Evolutionary conservation across 805 yeast species (phyloP).

Genomic region (Yarrowia alimentaria): DNA sequence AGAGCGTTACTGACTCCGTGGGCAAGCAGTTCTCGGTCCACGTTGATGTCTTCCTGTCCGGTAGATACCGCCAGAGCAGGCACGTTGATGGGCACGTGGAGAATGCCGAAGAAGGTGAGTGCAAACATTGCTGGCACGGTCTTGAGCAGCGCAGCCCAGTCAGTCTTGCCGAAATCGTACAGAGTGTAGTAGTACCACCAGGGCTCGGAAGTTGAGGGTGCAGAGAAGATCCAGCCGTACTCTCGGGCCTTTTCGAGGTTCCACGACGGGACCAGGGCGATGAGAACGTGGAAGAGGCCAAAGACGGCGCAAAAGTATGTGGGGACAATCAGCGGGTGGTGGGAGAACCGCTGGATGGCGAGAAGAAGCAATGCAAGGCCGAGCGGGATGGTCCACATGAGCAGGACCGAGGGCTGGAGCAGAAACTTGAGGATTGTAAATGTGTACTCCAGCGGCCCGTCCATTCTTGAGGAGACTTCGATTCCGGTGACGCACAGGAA

Average conservation of each 20-base stretch:
- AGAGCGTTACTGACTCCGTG: slow-evolving; percentile 89
- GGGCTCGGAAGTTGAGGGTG: slow-evolving; percentile 63
- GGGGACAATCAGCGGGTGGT: slow-evolving; percentile 77
- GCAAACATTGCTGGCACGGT: slow-evolving; percentile 94
- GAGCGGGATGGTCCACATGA: slow-evolving; percentile 73
- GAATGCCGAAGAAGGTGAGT: slow-evolving; percentile 87
- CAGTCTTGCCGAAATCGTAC: slow-evolving; percentile 68
- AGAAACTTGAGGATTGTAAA: slow-evolving; percentile 45
- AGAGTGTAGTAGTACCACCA: slow-evolving; percentile 85
- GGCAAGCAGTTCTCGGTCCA: slow-evolving; percentile 88
- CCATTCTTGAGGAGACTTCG: slow-evolving; percentile 82
- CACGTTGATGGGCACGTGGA: slow-evolving; percentile 96
- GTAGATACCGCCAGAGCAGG: slow-evolving; percentile 94
- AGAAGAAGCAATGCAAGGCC: slow-evolving; percentile 60
- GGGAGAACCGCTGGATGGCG: slow-evolving; percentile 58
- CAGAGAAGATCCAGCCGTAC: slow-evolving; percentile 79
- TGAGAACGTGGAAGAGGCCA: slow-evolving; percentile 62
- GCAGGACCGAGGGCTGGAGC: slow-evolving; percentile 43
- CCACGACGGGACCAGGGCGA: slow-evolving; percentile 65
- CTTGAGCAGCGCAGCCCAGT: slow-evolving; percentile 64
- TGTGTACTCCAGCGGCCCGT: slow-evolving; percentile 68
- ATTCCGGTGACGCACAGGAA: slow-evolving; percentile 86
- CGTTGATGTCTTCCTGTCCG: slow-evolving; percentile 75
- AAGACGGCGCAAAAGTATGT: slow-evolving; percentile 73
- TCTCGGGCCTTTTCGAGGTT: slow-evolving; percentile 60